phyloP scores from a whole-genome alignment of 129 eudicot species.

The Pittosporum tobira region DNA sequence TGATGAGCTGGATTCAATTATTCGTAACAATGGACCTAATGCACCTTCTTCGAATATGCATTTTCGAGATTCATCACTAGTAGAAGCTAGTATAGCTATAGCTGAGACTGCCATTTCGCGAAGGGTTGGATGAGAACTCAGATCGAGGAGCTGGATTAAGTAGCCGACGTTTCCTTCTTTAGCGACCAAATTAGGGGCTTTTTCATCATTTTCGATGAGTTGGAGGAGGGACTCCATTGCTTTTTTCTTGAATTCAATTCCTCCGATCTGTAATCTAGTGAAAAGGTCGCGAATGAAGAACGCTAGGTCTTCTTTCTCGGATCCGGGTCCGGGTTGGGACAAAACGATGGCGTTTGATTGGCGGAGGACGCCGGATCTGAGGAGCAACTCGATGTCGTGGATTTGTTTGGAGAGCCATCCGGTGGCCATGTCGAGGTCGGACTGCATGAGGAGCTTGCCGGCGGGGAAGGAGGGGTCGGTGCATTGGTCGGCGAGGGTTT shows the following conservation, averaged over 20 bases:
- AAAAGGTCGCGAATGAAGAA: slow-evolving; percentile 61
- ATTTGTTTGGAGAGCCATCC: slow-evolving; percentile 58
- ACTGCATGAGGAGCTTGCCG: slow-evolving; percentile 81
- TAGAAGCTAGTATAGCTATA: slow-evolving; percentile 44
- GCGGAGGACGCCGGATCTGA: slow-evolving; percentile 72
- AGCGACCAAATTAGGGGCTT: slow-evolving; percentile 37
- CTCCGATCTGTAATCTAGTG: slow-evolving; percentile 78
- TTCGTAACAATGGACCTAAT: slow-evolving; percentile 62
- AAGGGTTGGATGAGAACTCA: slow-evolving; percentile 23
- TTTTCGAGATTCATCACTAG: slow-evolving; percentile 45
- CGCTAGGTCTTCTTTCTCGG: slow-evolving; percentile 48
- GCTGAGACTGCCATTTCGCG: slow-evolving; percentile 58
- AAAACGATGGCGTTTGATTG: slow-evolving; percentile 73
- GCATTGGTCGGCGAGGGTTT: slow-evolving; percentile 40
- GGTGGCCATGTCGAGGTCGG: slow-evolving; percentile 87
- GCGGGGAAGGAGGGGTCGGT: slow-evolving; percentile 22
- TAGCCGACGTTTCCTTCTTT: slow-evolving; percentile 54
- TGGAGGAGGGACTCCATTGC: slow-evolving; percentile 62
- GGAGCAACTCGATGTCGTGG: slow-evolving; percentile 58
- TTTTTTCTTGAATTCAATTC: slow-evolving; percentile 54
- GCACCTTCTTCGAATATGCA: slow-evolving; percentile 73
- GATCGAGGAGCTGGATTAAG: slow-evolving; percentile 53
- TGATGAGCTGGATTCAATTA: slow-evolving; percentile 48
- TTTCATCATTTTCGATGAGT: slow-evolving; percentile 43
- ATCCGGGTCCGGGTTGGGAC: slow-evolving; percentile 46